phyloP scores from a whole-genome alignment of 306 rosid genomes.

The Cicer judaicum region DNA sequence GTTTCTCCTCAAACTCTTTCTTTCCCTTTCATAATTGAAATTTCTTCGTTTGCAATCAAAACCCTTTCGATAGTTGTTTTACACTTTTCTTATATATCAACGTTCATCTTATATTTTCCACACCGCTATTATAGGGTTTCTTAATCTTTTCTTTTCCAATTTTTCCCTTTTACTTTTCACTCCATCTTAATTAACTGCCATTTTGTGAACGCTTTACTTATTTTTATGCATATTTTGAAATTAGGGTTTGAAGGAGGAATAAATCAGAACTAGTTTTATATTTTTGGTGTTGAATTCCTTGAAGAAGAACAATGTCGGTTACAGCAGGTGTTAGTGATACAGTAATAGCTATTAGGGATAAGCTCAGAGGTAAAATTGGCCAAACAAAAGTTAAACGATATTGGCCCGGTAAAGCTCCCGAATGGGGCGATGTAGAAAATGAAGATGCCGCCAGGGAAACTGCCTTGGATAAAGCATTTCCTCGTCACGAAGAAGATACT shows the following conservation, averaged over 20 bases:
- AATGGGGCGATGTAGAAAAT: slow-evolving; percentile 82
- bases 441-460: slow-evolving; percentile 68
- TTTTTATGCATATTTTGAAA: slow-evolving; percentile 8
- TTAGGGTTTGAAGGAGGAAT: slow-evolving; percentile 44
- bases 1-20: neutral
- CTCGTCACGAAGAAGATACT: slow-evolving; percentile 61
- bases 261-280: neutral
- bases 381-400: slow-evolving; percentile 88
- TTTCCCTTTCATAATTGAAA: neutral
- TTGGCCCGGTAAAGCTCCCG: slow-evolving; percentile 98
- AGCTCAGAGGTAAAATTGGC: slow-evolving; percentile 93
- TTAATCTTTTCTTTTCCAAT: neutral
- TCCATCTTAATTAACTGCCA: neutral
- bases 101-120: neutral
- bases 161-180: slow-evolving; percentile 2
- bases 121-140: neutral
- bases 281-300: slow-evolving; percentile 20
- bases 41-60: slow-evolving; percentile 10
- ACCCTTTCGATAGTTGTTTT: neutral
- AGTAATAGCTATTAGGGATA: slow-evolving; percentile 82
- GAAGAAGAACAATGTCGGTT: slow-evolving; percentile 69
- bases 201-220: neutral
- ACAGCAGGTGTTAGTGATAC: slow-evolving; percentile 98
- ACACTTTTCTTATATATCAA: too few species aligned
- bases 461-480: slow-evolving; percentile 78